Percentiles rank a stretch among this genome's conserved stretches.
These are phyloP conservation scores for Andalucia godoyi DNA, from an alignment of 78 protist species.

Conservation along the genomic window DNA sequence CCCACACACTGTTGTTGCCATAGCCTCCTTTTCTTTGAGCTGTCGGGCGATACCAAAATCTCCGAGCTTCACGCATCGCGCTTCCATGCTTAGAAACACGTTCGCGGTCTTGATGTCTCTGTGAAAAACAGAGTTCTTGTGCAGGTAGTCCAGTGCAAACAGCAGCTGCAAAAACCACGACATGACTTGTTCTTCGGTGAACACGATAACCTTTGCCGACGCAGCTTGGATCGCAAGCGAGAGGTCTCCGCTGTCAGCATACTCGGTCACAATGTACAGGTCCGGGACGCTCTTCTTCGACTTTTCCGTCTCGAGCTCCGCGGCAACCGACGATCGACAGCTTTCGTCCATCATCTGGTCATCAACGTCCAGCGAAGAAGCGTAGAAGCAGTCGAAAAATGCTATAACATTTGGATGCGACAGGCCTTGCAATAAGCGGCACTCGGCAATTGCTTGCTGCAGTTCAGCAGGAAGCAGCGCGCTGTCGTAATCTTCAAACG, in stretches of 20 bases:
- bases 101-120: slow-evolving; percentile 57
- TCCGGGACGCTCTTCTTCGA: no score
- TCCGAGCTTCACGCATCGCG: not conserved
- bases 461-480: no score
- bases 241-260: slow-evolving; percentile 31
- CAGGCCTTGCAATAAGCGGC: not conserved
- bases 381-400: not conserved
- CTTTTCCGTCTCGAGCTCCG: no score
- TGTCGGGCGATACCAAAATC: slow-evolving; percentile 48
- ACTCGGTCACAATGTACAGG: slow-evolving; percentile 27
- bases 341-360: no score
- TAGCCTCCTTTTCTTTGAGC: not conserved
- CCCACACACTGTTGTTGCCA: slow-evolving; percentile 32
- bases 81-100: slow-evolving; percentile 10
- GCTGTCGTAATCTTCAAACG: not conserved
- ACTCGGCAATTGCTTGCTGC: not conserved
- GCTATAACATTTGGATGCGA: not conserved
- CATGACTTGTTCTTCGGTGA: not conserved
- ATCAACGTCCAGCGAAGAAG: no score
- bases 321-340: no score
- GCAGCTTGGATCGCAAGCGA: not conserved
- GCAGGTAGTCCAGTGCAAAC: slow-evolving; percentile 29
- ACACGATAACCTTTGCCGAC: not conserved
- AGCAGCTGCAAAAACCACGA: slow-evolving; percentile 1
- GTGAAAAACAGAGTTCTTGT: slow-evolving; percentile 33